These are phyloP conservation scores for Beauveria varroae DNA, from an alignment of 2,329 filamentous ascomycete species.

Conservation along the genomic window DNA sequence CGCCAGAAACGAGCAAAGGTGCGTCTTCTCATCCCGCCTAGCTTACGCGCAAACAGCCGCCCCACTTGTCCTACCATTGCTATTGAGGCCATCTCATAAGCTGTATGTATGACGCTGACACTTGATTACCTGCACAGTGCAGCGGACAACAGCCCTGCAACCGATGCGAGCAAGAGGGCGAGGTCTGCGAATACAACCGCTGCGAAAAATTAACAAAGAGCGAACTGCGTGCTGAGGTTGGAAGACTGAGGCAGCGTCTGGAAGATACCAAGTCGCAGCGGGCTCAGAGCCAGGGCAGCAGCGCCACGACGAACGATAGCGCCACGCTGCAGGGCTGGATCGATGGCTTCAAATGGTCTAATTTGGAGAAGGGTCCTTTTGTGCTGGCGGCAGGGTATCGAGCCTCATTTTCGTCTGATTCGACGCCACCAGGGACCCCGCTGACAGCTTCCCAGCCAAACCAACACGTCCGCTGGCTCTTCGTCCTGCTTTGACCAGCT, in stretches of 20 bases:
- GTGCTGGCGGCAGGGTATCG: neutral
- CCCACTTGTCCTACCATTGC: no score
- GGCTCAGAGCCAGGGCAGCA: neutral
- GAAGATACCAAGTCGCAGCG: neutral
- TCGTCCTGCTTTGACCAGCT: conserved; percentile 1
- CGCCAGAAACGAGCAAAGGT: conserved; percentile 14
- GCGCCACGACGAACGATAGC: neutral
- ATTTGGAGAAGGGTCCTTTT: neutral
- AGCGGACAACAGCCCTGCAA: conserved; percentile 9
- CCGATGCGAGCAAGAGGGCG: neutral
- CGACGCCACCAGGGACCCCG: no score
- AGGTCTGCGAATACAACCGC: neutral
- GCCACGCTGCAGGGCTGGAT: neutral
- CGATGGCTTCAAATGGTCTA: neutral
- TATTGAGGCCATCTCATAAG: no score
- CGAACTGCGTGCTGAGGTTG: conserved; percentile 13
- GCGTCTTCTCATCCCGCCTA: neutral
- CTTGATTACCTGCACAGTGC: neutral
- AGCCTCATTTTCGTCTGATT: neutral
- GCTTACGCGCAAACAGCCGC: no score
- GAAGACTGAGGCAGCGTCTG: conserved; percentile 14
- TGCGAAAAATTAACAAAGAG: no score
- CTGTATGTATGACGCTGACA: neutral
- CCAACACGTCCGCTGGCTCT: neutral
- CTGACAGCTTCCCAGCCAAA: neutral